These are phyloP conservation scores for Exophiala bonariae DNA, from an alignment of 2,329 filamentous ascomycete genomes.

Conservation along the genomic window DNA sequence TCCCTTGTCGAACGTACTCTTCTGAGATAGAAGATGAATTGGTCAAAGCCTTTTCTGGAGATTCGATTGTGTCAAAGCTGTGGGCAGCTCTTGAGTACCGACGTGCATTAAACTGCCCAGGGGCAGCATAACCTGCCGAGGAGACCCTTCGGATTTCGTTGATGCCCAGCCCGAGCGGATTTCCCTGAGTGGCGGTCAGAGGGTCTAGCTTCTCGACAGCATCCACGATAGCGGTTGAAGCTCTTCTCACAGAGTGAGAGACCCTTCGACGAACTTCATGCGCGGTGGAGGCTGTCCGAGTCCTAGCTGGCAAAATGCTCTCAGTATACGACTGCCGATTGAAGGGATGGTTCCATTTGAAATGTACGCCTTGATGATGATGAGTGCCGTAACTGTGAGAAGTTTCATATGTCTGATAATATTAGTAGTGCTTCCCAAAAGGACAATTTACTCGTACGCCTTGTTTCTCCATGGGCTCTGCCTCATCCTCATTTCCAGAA, in stretches of 20 bases:
- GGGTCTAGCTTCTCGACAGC: constrained; percentile 18
- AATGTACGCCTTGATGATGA: neutral
- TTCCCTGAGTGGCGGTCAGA: constrained; percentile 15
- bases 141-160: constrained; percentile 20
- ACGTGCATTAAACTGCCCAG: constrained; percentile 15
- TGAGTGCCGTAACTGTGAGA: neutral
- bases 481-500: constrained; percentile 7
- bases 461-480: constrained; percentile 4
- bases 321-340: neutral
- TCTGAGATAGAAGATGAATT: neutral
- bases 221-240: constrained; percentile 12
- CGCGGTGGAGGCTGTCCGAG: neutral
- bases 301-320: neutral
- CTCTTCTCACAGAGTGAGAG: constrained; percentile 14
- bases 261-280: constrained; percentile 8
- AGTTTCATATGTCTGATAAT: neutral
- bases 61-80: neutral
- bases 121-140: constrained; percentile 14
- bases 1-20: constrained; percentile 7
- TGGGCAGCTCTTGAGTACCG: constrained; percentile 8
- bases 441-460: neutral
- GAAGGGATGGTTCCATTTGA: constrained; percentile 6
- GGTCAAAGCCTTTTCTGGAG: constrained; percentile 5
- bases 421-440: neutral
- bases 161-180: constrained; percentile 16